Evolutionary conservation across 2,329 filamentous ascomycete genomes (phyloP).

Genomic region (Fusarium brachygibbosum): DNA sequence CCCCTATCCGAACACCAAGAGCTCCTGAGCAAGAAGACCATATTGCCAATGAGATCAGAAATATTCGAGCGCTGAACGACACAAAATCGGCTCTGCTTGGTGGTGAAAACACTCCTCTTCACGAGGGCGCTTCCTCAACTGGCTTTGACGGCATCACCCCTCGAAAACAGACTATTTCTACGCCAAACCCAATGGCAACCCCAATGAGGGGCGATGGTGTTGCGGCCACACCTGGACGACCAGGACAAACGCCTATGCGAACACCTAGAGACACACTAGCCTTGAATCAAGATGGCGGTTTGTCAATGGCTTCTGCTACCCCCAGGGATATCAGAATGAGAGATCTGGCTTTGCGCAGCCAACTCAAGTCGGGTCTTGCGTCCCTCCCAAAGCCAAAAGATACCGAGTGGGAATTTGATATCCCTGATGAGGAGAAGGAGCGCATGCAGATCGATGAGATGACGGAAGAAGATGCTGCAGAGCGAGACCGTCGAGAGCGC

Average conservation of each 20-base stretch:
- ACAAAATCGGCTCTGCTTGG: slow-evolving; percentile 94
- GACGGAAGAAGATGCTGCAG: slow-evolving; percentile 72
- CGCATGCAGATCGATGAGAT: slow-evolving; percentile 60
- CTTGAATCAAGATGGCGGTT: slow-evolving; percentile 79
- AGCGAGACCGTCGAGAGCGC: slow-evolving; percentile 83
- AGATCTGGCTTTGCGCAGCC: slow-evolving; percentile 76
- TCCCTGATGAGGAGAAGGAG: slow-evolving; percentile 85
- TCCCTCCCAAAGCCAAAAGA: slow-evolving; percentile 93
- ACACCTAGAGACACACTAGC: slow-evolving; percentile 91
- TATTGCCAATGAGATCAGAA: slow-evolving; percentile 95
- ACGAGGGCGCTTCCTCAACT: slow-evolving; percentile 84
- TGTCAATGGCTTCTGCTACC: slow-evolving; percentile 78
- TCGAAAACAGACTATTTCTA: slow-evolving; percentile 83
- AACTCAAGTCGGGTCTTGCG: slow-evolving; percentile 80
- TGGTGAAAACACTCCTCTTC: slow-evolving; percentile 91
- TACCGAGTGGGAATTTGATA: slow-evolving; percentile 91
- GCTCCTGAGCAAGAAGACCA: slow-evolving; percentile 94
- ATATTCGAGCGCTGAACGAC: slow-evolving; percentile 91
- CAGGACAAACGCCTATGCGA: slow-evolving; percentile 85
- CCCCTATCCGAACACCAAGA: slow-evolving; percentile 91
- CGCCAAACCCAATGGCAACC: slow-evolving; percentile 95
- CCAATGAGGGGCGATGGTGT: slow-evolving; percentile 78
- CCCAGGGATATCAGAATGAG: slow-evolving; percentile 80
- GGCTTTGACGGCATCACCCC: slow-evolving; percentile 90
- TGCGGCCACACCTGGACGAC: slow-evolving; percentile 76